Conservation (phyloP, 78 protist genomes). For the Dictyostelium purpureum region DNA sequence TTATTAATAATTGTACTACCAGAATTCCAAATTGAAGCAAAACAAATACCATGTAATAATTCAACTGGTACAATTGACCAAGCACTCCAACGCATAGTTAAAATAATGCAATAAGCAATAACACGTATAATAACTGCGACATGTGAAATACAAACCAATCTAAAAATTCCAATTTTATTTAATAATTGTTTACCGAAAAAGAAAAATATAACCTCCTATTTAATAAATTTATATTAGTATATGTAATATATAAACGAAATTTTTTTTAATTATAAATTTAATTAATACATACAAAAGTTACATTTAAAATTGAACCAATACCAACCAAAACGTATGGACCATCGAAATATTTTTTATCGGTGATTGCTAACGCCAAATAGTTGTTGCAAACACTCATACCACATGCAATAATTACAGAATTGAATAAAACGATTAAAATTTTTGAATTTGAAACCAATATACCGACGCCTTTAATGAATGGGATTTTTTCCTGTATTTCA, state of each 20-base stretch:
- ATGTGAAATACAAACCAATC: constrained; percentile 17
- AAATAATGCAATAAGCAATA: neutral
- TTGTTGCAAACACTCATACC: constrained; percentile 70
- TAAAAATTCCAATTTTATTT: neutral
- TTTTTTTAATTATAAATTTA: too few relatives aligned
- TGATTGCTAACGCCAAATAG: constrained; percentile 21
- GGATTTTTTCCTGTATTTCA: neutral
- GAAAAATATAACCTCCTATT: constrained; percentile 41
- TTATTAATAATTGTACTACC: neutral
- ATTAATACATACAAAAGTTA: too few relatives aligned
- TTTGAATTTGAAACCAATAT: constrained; percentile 31
- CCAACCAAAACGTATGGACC: constrained; percentile 33
- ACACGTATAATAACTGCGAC: constrained; percentile 2
- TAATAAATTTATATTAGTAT: too few relatives aligned
- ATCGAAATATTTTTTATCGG: neutral
- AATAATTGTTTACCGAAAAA: constrained; percentile 49
- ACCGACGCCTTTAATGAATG: neutral
- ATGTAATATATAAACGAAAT: too few relatives aligned
- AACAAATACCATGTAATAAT: constrained; percentile 52
- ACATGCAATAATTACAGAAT: constrained; percentile 2
- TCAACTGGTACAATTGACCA: constrained; percentile 59
- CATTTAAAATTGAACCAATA: constrained; percentile 18
- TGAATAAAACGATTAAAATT: constrained; percentile 1
- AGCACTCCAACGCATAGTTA: neutral
- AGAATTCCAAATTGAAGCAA: constrained; percentile 48